Evolutionary conservation across 1,284 basidiomycete species (phyloP).

Genomic region (Cryptococcus sp.): DNA sequence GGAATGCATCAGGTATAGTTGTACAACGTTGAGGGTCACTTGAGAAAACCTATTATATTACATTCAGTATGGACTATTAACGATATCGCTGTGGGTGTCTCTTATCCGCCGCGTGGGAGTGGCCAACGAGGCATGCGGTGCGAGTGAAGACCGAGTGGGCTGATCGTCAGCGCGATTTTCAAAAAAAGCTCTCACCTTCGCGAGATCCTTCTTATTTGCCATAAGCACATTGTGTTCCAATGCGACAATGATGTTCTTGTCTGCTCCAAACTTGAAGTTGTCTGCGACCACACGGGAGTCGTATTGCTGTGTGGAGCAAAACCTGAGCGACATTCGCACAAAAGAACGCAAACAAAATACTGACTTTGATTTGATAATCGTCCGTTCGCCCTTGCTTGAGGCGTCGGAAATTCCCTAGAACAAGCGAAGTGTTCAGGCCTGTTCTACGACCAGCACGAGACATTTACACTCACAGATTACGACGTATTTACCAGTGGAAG

Average conservation of each 20-base stretch:
- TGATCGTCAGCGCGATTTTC: conserved; percentile 9
- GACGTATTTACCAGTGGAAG: conserved; percentile 92
- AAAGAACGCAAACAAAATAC: conserved; percentile 4
- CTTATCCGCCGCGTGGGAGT: conserved; percentile 39
- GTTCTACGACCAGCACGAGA: not conserved
- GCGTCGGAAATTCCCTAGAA: conserved; percentile 78
- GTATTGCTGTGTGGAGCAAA: conserved; percentile 60
- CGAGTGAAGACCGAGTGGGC: conserved; percentile 39
- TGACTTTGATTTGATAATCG: conserved; percentile 91
- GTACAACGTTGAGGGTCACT: not conserved
- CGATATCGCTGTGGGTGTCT: conserved; percentile 43
- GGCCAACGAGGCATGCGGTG: conserved; percentile 24
- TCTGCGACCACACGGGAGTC: conserved; percentile 94
- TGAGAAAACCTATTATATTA: not conserved
- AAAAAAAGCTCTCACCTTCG: conserved; percentile 55
- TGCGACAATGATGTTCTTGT: conserved; percentile 95
- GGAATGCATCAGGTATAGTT: not conserved
- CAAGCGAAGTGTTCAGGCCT: not conserved
- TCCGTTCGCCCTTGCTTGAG: conserved; percentile 89
- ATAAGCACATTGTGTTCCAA: conserved; percentile 91
- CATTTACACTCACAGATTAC: conserved; percentile 65
- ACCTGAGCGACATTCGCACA: not conserved
- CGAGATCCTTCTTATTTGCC: conserved; percentile 88
- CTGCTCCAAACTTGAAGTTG: conserved; percentile 92
- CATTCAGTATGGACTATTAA: conserved; percentile 43